Evolutionary conservation across 768 basidiomycete species (phyloP), one percentile per base, ranked within the genome.

Genomic region (Bullera alba): DNA sequence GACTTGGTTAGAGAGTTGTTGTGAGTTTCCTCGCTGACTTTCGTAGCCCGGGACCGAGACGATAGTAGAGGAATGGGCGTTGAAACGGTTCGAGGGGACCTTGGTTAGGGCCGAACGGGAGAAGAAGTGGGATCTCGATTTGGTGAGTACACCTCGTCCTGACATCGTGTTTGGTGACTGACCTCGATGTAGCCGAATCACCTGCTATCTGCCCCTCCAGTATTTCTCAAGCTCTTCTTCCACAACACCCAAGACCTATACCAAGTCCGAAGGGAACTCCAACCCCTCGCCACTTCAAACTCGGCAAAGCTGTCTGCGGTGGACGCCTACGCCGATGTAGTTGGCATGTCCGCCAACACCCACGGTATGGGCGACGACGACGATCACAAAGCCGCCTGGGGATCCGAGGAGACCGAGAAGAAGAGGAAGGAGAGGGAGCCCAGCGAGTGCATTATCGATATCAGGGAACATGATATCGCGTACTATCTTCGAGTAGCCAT

Each of bases 401-500:
- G 73, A 2, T 71, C 71, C 16, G 77, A 71, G 39, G 58, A 66
- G 15, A 47, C 36, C 29, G 19, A 43, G 4, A 61, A 58, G 44
- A 66, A 88, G 63, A 78, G 77, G 59, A 87, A 56, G 36, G 73
- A 74, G 44, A 51, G 57, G 44, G 73, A 95, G 67, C 88, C 93
- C n/a, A 79, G 82, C 42, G 91, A 96, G 47, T 84, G 82, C 60
- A 88, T 97, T 67, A 81, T 95, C 69, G 95, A 99, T 69, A 80
- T 93, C 39, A 81, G 95, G 29, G 95, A 97, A 70, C 96, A 84
- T 73, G 95, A 99, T 72, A 88, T 97, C 23, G 87, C 89, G 0
- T 99, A 97, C 72, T 96, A 96, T 73, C 78, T 95, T 39, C 90
- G 95, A 17, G 93, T 97, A n/a, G 91, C 93, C 14, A 99, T 99